These are phyloP conservation scores for Sophora flavescens DNA, from an alignment of 306 rosid genomes.

Conservation along the genomic window DNA sequence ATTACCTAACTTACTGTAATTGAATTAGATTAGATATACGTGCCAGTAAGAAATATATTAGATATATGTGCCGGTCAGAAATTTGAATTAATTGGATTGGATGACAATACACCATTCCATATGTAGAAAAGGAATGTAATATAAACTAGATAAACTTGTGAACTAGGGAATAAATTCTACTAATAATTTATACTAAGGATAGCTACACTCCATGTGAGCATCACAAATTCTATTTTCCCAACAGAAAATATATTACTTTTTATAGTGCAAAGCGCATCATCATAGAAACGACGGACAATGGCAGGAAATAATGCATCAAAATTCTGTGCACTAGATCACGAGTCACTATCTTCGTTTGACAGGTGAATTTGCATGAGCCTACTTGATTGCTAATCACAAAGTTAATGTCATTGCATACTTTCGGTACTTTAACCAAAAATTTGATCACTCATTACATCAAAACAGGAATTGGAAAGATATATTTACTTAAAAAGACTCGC, in stretches of 20 bases:
- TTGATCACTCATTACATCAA: constrained; percentile 15
- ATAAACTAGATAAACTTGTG: not conserved
- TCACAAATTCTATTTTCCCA: constrained; percentile 27
- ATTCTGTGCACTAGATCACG: constrained; percentile 26
- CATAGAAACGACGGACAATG: not conserved
- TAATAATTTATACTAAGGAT: not conserved
- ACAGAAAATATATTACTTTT: not conserved
- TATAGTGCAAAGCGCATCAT: constrained; percentile 18
- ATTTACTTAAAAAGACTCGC: constrained; percentile 26
- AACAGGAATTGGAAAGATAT: constrained; percentile 38
- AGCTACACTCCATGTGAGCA: constrained; percentile 17
- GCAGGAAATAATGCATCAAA: constrained; percentile 25
- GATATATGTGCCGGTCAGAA: not conserved
- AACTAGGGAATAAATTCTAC: constrained; percentile 18
- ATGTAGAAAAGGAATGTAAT: not conserved
- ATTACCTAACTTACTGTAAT: no score
- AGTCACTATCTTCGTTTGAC: constrained; percentile 31
- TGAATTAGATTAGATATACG: not conserved
- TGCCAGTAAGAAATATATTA: not conserved
- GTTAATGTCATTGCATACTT: constrained; percentile 13
- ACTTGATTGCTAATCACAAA: constrained; percentile 25
- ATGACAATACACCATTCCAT: not conserved
- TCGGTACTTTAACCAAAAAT: constrained; percentile 5
- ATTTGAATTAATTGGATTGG: not conserved
- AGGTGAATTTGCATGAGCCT: constrained; percentile 24